Evolutionary conservation across 2,329 filamentous ascomycete species (phyloP), one percentile per base, ranked within the genome.

Genomic region (Paramyrothecium roridum): DNA sequence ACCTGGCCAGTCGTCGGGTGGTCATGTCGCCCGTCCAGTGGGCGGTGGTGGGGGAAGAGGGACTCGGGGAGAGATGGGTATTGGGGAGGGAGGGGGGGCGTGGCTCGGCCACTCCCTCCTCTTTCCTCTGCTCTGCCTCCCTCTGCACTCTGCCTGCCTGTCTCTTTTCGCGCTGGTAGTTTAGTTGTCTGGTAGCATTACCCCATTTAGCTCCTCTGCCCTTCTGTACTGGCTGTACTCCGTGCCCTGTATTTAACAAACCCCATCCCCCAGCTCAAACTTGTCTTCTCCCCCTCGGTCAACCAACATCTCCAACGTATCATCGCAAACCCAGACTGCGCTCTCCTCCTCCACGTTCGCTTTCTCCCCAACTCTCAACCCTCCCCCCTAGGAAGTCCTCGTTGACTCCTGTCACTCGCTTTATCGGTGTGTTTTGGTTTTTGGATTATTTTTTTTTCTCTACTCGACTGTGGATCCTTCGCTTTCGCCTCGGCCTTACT

Each of bases 371-470:
- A 70, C 71, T 66, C 65, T 65, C 63, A 57, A 63, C 70, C 70
- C 20, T 26, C 62, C 63, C 68, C 69, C 68, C 71, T 81, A 84
- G 84, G 84, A 87, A 87, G 83, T 85, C 84, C 85, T 87, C 84
- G 84, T 80, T 76, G 85, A 80, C 84, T 87, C 85, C 84, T 86
- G 84, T 87, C 85, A 85, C 83, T 88, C 85, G 85, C 85, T 88
- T 86, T 76, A 73, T 71, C 69, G 72, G 72, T 77, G 71, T 76
- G 37, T 43, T 77, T 77, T 74, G 62, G 54, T 62, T 62, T 50
- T 61, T 33, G 60, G 58, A 53, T 58, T 56, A 51, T 51, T 45
- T 45, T 61, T 54, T 55, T 52, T 48, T 63, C 52, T 47, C n/a
- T 57, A 52, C 22, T 49, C 47, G 47, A 11, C 47, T 49, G 26